Evolutionary conservation across 257 asterid genomes (phyloP).

Genomic region (Solanum pimpinellifolium): DNA sequence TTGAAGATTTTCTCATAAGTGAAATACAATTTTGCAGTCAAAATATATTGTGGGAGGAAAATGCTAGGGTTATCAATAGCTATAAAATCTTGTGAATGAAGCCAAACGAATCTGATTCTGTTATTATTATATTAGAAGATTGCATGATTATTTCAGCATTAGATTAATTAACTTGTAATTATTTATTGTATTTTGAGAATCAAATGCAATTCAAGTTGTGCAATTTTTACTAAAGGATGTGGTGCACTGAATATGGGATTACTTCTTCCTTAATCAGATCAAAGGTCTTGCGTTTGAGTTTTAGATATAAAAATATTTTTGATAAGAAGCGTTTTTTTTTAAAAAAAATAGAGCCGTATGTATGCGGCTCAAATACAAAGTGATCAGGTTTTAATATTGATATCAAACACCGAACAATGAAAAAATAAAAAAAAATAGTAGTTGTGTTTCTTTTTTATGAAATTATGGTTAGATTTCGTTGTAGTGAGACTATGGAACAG

Average conservation of each 20-base stretch:
- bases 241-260: no score
- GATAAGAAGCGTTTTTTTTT: no score
- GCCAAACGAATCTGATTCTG: not conserved
- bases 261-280: not conserved
- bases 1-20: not conserved
- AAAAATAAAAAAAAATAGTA: no score
- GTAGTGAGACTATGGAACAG: not conserved
- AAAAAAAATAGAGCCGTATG: not conserved
- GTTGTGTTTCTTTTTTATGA: not conserved
- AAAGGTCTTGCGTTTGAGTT: rapidly evolving
- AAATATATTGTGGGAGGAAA: not conserved
- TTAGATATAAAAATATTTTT: no score
- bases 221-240: rapidly evolving
- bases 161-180: not conserved
- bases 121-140: not conserved
- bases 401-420: rapidly evolving
- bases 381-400: no score
- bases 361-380: no score
- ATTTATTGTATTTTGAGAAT: not conserved
- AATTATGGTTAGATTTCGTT: not conserved
- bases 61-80: not conserved
- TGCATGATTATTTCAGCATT: not conserved
- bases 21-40: not conserved
- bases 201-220: not conserved
- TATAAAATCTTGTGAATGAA: not conserved